Evolutionary conservation across 352 stramenopile species (phyloP).

Genomic region (Blastocystis sp.): DNA sequence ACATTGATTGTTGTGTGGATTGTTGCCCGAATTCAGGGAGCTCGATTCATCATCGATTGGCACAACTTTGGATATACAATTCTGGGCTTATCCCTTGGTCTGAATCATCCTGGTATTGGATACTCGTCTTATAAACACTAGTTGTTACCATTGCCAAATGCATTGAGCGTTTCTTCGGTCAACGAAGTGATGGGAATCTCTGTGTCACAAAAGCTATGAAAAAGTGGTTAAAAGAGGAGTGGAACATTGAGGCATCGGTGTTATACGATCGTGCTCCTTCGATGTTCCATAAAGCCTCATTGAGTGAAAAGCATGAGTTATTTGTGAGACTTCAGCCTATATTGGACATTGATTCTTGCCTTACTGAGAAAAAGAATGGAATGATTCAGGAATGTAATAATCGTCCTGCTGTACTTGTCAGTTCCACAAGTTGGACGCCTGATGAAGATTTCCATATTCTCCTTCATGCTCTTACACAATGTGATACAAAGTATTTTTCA

Average conservation of each 20-base stretch:
- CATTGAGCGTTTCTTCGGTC: constrained; percentile 79
- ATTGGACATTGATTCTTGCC: neutral
- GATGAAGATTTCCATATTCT: constrained; percentile 98
- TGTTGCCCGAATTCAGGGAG: constrained; percentile 71
- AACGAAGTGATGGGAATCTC: constrained; percentile 84
- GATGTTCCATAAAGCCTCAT: constrained; percentile 80
- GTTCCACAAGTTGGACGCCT: constrained; percentile 93
- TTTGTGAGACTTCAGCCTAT: constrained; percentile 69
- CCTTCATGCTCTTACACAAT: constrained; percentile 77
- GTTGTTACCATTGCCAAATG: constrained; percentile 70
- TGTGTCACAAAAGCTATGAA: constrained; percentile 90
- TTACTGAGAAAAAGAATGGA: constrained; percentile 7
- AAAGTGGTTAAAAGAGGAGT: constrained; percentile 80
- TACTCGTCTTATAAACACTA: constrained; percentile 62
- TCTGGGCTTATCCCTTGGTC: constrained; percentile 74
- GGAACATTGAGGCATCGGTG: constrained; percentile 76
- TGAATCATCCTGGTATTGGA: constrained; percentile 65
- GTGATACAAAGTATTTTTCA: constrained; percentile 67
- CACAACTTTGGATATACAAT: constrained; percentile 95
- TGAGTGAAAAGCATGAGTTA: constrained; percentile 80
- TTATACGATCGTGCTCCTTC: constrained; percentile 87
- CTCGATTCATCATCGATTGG: constrained; percentile 94
- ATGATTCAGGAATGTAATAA: constrained; percentile 10
- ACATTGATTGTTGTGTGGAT: constrained; percentile 82
- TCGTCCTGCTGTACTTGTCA: constrained; percentile 73